Base-by-base conservation (phyloP, 352 stramenopile species). In the Phytopythium boreale region DNA sequence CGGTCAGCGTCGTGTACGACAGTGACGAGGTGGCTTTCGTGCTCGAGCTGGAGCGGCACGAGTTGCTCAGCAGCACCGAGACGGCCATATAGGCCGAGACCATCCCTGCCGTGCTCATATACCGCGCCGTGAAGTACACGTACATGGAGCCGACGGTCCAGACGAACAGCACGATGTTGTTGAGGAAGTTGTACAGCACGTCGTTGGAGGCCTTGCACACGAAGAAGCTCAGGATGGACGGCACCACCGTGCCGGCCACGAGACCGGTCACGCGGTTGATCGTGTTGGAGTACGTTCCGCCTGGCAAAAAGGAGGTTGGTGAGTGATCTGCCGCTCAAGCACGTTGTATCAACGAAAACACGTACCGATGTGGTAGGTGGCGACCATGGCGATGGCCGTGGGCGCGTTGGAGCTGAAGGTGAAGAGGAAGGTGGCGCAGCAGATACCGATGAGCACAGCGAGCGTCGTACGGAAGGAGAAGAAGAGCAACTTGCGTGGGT, bases 61-160 rank as follows among this genome's bases (percentile, higher is more conserved):
- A 76, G 47, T 88, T 76, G 46, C 84, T 70, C 0, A 90, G 68
- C 24, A 92, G 69, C 4, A 92, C 78, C 0, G 73, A 79, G 1
- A 81, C 74, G 1, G 80, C 76, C 77, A 90, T 88, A 56, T 77
- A 90, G 1, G 82, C 84, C 0, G 82, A 89, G 10, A 90, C 79
- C 72, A 90, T 83, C 17, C 84, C 84, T 1, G 81, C 81, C 57
- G 67, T 80, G 11, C 67, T 69, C 43, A 87, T 62, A 61, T 88
- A 87, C 10, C 66, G 61, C n/a, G 75, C 76, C 47, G 72, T 87
- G 72, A 81, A 92, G 59, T 77, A 87, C 15, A 89, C 75, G 56
- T 90, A 92, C 78, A 92, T 90, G 22, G 81, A 92, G 17, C 73
- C 63, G 37, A 75, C 69, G 7, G 76, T 86, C 81, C 84, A 90